Conservation (phyloP, 2,329 filamentous ascomycete genomes). For the Rhynchosporium agropyri region DNA sequence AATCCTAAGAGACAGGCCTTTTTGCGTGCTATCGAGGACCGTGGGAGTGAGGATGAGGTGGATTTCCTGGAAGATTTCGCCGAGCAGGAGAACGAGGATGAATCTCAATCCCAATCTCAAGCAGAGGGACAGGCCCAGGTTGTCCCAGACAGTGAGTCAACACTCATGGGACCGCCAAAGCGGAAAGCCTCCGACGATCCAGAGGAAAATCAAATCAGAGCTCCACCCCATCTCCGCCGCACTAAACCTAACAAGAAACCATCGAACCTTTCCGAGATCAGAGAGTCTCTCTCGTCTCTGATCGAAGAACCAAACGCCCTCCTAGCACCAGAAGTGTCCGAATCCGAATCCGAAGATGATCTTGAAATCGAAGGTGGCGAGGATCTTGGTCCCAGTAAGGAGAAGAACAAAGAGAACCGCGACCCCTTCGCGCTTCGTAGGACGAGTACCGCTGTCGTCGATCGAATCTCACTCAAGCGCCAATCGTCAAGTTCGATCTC, state of each 20-base stretch:
- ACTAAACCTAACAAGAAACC: constrained; percentile 67
- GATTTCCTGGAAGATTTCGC: constrained; percentile 67
- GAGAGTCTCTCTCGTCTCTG: constrained; percentile 80
- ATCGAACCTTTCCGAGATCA: constrained; percentile 75
- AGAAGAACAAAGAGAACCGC: constrained; percentile 40
- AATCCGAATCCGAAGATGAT: constrained; percentile 57
- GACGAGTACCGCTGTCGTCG: constrained; percentile 59
- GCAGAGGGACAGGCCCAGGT: constrained; percentile 38
- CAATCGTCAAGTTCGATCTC: constrained; percentile 46
- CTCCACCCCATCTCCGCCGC: constrained; percentile 63
- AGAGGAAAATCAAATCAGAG: constrained; percentile 52
- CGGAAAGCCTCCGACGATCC: constrained; percentile 46
- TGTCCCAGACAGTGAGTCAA: constrained; percentile 56
- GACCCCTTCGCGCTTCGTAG: constrained; percentile 43
- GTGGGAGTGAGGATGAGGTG: constrained; percentile 72
- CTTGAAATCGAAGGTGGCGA: constrained; percentile 58
- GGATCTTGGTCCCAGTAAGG: constrained; percentile 32
- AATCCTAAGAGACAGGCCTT: constrained; percentile 91
- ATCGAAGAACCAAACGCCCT: constrained; percentile 67
- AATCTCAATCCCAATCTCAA: constrained; percentile 47
- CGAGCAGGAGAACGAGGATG: constrained; percentile 45
- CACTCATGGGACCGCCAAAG: constrained; percentile 42
- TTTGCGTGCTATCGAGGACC: constrained; percentile 85
- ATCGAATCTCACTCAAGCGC: constrained; percentile 73
- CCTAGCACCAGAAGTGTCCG: constrained; percentile 51